Evolutionary conservation across 75 land plant genomes (phyloP), one percentile per base, ranked within the genome.

Genomic region (Cryptomeria japonica): DNA sequence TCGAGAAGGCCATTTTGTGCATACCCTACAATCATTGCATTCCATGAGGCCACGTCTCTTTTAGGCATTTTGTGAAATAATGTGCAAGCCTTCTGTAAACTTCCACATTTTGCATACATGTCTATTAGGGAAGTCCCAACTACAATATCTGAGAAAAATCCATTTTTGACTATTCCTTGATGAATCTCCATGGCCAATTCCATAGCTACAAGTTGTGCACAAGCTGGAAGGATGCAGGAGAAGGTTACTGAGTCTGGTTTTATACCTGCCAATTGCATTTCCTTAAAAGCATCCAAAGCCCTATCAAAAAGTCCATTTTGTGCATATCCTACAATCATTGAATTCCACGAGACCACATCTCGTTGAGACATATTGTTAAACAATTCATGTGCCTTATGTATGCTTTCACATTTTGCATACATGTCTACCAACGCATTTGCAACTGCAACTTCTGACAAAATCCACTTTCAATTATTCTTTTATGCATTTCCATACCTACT

Each of bases 311-410:
- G 79, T 46, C 94, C 93, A 86, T 92, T 90, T 55, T 85, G 90
- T 6, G 91, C 97, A 87, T 94, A 93, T 3, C 95, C 95, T 72
- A 93, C 86, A 38, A 96, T 90, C 88, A 96, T 84, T 37, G 92
- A 90, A 55, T 92, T 95, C 96, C 96, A 96, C 3, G 95, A 90
- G 25, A 93, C 91, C 61, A 93, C 96, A 90, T 95, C 94, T 34
- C 88, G 91, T 49, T 89, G 87, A 38, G 80, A 31, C 76, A 89
- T 87, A 36, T 86, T 87, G 5, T 91, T 84, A 88, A 96, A 96
- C 61, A 91, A 94, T 9, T 25, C 79, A 72, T 51, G 86, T 18
- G 92, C 97, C 73, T 91, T 95, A 11, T 19, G 56, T 13, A 86
- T 53, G 34, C 90, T 91, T 39, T 95, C 94, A 87, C 95, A 93